Evolutionary conservation across 768 basidiomycete genomes (phyloP).

Genomic region (Amanita pseudoporphyria): DNA sequence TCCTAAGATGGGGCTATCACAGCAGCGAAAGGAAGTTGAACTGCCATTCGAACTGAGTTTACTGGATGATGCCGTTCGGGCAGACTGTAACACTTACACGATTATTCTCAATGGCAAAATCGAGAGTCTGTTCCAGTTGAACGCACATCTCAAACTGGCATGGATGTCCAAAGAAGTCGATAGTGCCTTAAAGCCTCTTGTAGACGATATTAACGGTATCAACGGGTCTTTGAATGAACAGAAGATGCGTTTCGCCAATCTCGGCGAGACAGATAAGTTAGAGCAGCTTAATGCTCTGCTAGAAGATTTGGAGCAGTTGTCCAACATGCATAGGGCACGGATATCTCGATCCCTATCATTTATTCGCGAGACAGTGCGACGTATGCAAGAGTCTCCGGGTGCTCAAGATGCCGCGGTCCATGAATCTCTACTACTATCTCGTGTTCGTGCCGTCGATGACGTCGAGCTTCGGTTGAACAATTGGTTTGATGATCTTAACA

Average conservation of each 20-base stretch:
- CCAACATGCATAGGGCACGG: slow-evolving; percentile 23
- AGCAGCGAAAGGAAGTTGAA: slow-evolving; percentile 23
- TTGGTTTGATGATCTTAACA: slow-evolving; percentile 37
- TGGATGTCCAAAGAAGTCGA: slow-evolving; percentile 48
- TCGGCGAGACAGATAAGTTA: slow-evolving; percentile 20
- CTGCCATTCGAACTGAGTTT: slow-evolving; percentile 46
- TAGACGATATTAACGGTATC: slow-evolving; percentile 29
- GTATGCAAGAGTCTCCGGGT: slow-evolving; percentile 42
- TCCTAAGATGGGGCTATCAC: slow-evolving; percentile 24
- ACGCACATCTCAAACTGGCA: slow-evolving; percentile 40
- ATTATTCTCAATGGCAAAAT: slow-evolving; percentile 51
- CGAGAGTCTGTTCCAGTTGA: slow-evolving; percentile 38
- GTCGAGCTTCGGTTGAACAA: slow-evolving; percentile 35
- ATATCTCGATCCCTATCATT: slow-evolving; percentile 41
- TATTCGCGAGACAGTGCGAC: slow-evolving; percentile 43
- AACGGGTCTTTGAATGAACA: slow-evolving; percentile 30
- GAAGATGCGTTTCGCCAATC: slow-evolving; percentile 23
- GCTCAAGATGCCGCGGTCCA: slow-evolving; percentile 34
- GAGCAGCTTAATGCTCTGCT: slow-evolving; percentile 27
- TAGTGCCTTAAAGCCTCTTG: slow-evolving; percentile 23
- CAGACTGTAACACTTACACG: slow-evolving; percentile 58
- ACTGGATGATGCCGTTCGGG: slow-evolving; percentile 59
- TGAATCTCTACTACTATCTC: slow-evolving; percentile 37
- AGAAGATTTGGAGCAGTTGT: slow-evolving; percentile 24
- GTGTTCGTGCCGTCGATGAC: slow-evolving; percentile 41